A percentile compares a stretch with the other conserved stretches of the same genome.
Evolutionary conservation across 1,284 basidiomycete species (phyloP).

Genomic region (Leccinum fuscescens): DNA sequence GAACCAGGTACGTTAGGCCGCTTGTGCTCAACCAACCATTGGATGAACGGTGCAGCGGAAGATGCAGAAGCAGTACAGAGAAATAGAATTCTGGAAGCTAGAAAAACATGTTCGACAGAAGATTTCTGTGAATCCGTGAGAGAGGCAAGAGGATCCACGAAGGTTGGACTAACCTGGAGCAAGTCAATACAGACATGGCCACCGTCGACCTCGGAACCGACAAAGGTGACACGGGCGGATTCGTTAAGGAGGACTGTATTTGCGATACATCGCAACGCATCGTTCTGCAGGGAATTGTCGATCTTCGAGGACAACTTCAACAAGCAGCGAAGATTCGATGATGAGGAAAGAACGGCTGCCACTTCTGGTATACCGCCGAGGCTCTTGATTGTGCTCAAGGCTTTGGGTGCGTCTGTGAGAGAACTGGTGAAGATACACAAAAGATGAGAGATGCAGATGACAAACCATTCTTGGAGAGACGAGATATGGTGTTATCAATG

Average conservation of each 20-base stretch:
- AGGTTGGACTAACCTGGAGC: conserved; percentile 52
- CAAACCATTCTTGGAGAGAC: conserved; percentile 54
- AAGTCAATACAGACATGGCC: conserved; percentile 55
- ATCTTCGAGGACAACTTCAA: conserved; percentile 60
- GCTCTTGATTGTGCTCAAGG: conserved; percentile 71
- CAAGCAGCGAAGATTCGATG: conserved; percentile 52
- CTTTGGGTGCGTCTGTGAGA: conserved; percentile 55
- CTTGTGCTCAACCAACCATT: conserved; percentile 60
- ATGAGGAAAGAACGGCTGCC: conserved; percentile 59
- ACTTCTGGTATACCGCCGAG: conserved; percentile 72
- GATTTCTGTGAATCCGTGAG: conserved; percentile 51
- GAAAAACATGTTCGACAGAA: conserved; percentile 62
- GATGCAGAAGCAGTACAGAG: conserved; percentile 58
- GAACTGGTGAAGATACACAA: not conserved
- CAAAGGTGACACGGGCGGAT: conserved; percentile 54
- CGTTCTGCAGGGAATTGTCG: conserved; percentile 36
- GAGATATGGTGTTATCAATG: conserved; percentile 38
- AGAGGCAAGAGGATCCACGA: not conserved
- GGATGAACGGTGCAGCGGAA: conserved; percentile 45
- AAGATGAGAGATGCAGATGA: conserved; percentile 11
- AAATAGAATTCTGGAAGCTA: conserved; percentile 74
- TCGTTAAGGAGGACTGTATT: conserved; percentile 73
- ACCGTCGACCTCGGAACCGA: conserved; percentile 59
- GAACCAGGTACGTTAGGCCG: conserved; percentile 40
- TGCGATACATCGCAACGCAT: conserved; percentile 73